A percentile compares a stretch with the other conserved stretches of the same genome.
phyloP scores from a whole-genome alignment of 1,284 basidiomycete genomes.

The Ustilago cynodontis region DNA sequence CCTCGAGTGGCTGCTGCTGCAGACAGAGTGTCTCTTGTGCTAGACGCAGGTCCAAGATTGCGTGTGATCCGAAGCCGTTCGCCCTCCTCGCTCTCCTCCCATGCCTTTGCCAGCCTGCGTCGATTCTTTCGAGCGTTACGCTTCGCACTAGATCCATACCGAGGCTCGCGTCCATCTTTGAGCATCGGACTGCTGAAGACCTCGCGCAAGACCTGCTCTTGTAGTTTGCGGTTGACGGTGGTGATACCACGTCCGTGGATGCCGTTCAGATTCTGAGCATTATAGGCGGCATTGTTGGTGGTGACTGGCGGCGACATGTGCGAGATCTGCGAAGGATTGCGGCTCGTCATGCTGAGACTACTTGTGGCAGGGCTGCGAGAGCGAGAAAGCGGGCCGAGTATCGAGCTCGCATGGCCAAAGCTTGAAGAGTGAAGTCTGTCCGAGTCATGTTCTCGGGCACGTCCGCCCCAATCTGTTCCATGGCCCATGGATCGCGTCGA shows the following conservation, averaged over 20 bases:
- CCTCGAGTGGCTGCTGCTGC: constrained; percentile 9
- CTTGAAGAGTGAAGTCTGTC: constrained; percentile 37
- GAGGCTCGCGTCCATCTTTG: constrained; percentile 46
- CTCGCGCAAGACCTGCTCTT: constrained; percentile 68
- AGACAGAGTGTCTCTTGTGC: constrained; percentile 12
- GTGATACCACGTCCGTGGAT: constrained; percentile 66
- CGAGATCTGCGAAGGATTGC: constrained; percentile 38
- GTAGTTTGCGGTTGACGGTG: constrained; percentile 65
- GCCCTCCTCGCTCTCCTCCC: constrained; percentile 65
- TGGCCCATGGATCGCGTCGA: constrained; percentile 36
- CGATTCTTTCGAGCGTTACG: constrained; percentile 55
- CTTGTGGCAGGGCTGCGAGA: constrained; percentile 39
- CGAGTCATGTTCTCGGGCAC: constrained; percentile 16
- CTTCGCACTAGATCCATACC: constrained; percentile 47
- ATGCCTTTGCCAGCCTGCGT: constrained; percentile 59
- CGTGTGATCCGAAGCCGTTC: constrained; percentile 41
- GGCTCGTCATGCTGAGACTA: constrained; percentile 39
- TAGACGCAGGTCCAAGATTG: constrained; percentile 26
- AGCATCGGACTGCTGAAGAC: constrained; percentile 64
- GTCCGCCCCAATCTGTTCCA: constrained; percentile 33
- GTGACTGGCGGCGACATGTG: constrained; percentile 29
- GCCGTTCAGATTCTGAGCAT: constrained; percentile 26
- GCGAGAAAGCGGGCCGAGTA: constrained; percentile 22
- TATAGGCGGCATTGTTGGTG: not conserved
- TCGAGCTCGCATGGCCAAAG: constrained; percentile 16